phyloP scores from a whole-genome alignment of 2,329 filamentous ascomycete species.

The Dactylellina sp. region DNA sequence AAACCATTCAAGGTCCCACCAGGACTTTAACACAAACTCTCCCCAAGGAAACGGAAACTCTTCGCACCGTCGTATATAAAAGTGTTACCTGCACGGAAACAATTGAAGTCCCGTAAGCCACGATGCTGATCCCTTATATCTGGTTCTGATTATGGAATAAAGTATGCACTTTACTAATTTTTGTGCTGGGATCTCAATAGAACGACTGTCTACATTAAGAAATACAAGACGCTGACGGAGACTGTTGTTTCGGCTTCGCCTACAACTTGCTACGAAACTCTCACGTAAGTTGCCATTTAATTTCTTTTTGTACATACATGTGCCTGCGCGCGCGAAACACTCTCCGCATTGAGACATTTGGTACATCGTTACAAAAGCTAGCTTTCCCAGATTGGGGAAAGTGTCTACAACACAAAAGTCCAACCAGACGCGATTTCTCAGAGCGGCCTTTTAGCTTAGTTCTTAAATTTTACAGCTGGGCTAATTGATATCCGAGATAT shows the following conservation, averaged over 20 bases:
- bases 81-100: conserved; percentile 45
- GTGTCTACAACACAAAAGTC: conserved; percentile 1
- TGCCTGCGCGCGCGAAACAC: not conserved
- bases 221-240: conserved; percentile 35
- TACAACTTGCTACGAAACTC: conserved; percentile 38
- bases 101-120: conserved; percentile 27
- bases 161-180: not conserved
- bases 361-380: not conserved
- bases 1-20: conserved; percentile 15
- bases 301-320: not conserved
- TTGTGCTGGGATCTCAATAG: not conserved
- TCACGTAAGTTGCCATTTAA: conserved; percentile 2
- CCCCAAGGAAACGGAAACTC: conserved; percentile 15
- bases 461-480: not conserved
- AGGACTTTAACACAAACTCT: conserved; percentile 26
- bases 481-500: not conserved
- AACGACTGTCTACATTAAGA: conserved; percentile 46
- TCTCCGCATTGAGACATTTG: not conserved
- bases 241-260: conserved; percentile 18
- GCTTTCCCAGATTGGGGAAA: not conserved
- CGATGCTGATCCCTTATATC: too few relatives aligned
- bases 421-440: not conserved
- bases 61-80: conserved; percentile 16
- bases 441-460: not conserved
- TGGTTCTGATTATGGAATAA: not conserved